A percentile compares a stretch with the other conserved stretches of the same genome.
These are phyloP conservation scores for Casaregolazyma lundiana DNA, from an alignment of 1,139 yeast genomes.

Conservation along the genomic window DNA sequence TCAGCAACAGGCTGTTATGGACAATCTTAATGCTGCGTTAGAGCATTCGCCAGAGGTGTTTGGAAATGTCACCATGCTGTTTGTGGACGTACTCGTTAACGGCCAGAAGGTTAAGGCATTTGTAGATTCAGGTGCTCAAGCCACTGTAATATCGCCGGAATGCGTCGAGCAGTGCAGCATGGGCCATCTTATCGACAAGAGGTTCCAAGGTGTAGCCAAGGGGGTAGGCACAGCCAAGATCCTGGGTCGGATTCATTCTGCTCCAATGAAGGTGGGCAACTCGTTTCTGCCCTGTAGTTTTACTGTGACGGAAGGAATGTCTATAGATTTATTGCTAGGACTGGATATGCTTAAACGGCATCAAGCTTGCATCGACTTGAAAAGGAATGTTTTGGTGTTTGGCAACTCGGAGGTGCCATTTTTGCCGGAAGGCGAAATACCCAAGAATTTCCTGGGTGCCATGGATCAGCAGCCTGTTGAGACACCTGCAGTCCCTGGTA, in stretches of 20 bases:
- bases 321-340: slow-evolving; percentile 46
- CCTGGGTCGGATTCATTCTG: slow-evolving; percentile 82
- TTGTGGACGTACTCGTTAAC: slow-evolving; percentile 70
- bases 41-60: slow-evolving; percentile 90
- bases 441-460: slow-evolving; percentile 32
- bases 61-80: slow-evolving; percentile 77
- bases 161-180: slow-evolving; percentile 73
- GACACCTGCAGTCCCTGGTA: neutral
- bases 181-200: slow-evolving; percentile 67
- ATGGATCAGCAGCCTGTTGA: slow-evolving; percentile 11
- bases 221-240: slow-evolving; percentile 87
- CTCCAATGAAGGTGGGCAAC: slow-evolving; percentile 74
- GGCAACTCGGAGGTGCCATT: slow-evolving; percentile 71
- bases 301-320: slow-evolving; percentile 67
- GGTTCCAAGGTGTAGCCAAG: slow-evolving; percentile 76
- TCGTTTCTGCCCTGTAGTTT: slow-evolving; percentile 72
- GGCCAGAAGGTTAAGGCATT: slow-evolving; percentile 82
- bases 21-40: slow-evolving; percentile 71
- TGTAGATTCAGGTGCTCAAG: slow-evolving; percentile 95
- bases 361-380: slow-evolving; percentile 75
- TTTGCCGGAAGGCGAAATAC: slow-evolving; percentile 68
- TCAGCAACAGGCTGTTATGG: slow-evolving; percentile 69
- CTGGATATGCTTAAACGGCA: slow-evolving; percentile 84
- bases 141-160: slow-evolving; percentile 72
- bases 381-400: slow-evolving; percentile 59